Base-by-base conservation (phyloP, 108 stramenopile genomes). In the Skeletonema costatum region DNA sequence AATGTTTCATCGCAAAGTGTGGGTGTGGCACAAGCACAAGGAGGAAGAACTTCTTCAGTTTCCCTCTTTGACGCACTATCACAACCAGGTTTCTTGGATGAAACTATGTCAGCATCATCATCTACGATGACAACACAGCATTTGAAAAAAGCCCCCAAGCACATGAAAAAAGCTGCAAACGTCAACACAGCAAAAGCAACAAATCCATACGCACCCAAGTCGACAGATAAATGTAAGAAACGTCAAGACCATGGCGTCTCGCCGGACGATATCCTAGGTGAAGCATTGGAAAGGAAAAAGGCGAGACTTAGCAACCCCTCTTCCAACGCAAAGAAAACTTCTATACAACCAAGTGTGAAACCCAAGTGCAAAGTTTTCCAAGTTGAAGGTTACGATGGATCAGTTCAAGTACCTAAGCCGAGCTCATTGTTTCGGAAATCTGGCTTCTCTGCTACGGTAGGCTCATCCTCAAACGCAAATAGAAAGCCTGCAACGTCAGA, bases 351-450 rank as follows among this genome's bases (percentile, higher is more conserved):
- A 60, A 71, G 31, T 13, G 33, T 7, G 29, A 59, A 29, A 41
- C 17, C 51, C 33, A 32, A 63, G 48, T n/a, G 48, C 41, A 84
- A 80, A 60, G 36, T 84, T 29, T 69, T 80, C 67, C 78, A 80
- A 29, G 59, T 33, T 14, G 66, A 70, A 32, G 84, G 81, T 16
- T 89, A 86, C 60, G 85, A 94, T 68, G 91, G 93, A 17, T 74
- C 86, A 14, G 91, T 94, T 16, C 68, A 69, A 41, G 84, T 94
- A 60, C 93, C 90, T 7, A 89, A 86, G 70, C 90, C 87, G 0
- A 88, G 60, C 42, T 25, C 78, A 31, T 21, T 84, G 29, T 77
- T 72, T 44, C 51, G 68, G 68, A 65, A 60, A 50, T 16, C 29
- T 38, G 17, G 68, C 12, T 35, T 65, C 25, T 59, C 66, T 31